A percentile compares a stretch with the other conserved stretches of the same genome.
phyloP scores from a whole-genome alignment of 176 grass and related monocot genomes.

The Coix lacrymajobi region DNA sequence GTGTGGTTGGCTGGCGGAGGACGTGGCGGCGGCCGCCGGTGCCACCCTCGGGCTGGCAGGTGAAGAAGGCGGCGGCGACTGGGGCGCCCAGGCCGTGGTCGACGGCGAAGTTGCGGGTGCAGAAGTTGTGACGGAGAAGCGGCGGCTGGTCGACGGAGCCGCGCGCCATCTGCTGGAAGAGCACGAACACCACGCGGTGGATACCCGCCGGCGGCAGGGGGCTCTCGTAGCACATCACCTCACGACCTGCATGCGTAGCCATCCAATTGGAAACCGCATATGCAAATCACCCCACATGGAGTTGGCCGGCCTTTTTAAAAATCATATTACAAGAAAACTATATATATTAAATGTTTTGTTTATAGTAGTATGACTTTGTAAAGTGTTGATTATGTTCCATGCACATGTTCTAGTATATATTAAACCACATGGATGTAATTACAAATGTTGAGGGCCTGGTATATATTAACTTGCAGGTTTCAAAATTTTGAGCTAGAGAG shows the following conservation, averaged over 20 bases:
- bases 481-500: too few species aligned
- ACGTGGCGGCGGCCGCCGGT: slow-evolving; percentile 36
- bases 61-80: slow-evolving; percentile 50
- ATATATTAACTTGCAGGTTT: too few species aligned
- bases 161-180: slow-evolving; percentile 35
- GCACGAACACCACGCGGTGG: slow-evolving; percentile 46
- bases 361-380: too few species aligned
- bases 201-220: slow-evolving; percentile 44
- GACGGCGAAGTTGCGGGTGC: slow-evolving; percentile 34
- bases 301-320: too few species aligned
- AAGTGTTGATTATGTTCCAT: too few species aligned
- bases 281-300: too few species aligned
- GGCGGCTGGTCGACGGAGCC: slow-evolving; percentile 10
- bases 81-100: slow-evolving; percentile 27
- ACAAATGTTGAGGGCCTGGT: too few species aligned
- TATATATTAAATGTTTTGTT: too few species aligned
- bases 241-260: slow-evolving; percentile 31
- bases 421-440: too few species aligned
- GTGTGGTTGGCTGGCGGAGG: background rate
- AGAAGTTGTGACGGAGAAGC: slow-evolving; percentile 48
- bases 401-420: too few species aligned
- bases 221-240: slow-evolving; percentile 50
- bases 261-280: too few species aligned
- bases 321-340: too few species aligned
- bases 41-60: slow-evolving; percentile 49